Evolutionary conservation across 345 rosid genomes (phyloP).

Genomic region (Salix purpurea): DNA sequence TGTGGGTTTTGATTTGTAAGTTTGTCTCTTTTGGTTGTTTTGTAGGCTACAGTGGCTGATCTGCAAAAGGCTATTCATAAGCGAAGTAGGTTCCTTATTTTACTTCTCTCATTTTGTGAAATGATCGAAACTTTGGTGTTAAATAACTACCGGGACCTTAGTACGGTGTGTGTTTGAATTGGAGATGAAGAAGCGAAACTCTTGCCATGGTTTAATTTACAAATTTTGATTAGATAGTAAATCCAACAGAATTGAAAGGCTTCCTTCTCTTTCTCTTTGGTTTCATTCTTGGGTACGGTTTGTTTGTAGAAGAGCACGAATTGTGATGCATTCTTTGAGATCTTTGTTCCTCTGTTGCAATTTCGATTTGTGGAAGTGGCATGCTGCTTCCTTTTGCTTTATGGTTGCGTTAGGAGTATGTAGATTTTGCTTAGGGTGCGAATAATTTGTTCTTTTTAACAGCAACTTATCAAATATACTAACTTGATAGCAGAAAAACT

Average conservation of each 20-base stretch:
- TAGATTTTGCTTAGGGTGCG: neutral
- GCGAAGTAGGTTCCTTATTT: constrained; percentile 49
- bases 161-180: neutral
- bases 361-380: neutral
- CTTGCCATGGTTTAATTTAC: neutral
- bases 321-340: neutral
- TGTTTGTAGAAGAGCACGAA: neutral
- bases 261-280: neutral
- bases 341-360: neutral
- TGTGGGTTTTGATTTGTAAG: neutral
- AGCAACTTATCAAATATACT: neutral
- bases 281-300: neutral
- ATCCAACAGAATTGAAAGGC: neutral
- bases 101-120: neutral
- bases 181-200: neutral
- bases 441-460: neutral
- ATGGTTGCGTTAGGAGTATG: neutral
- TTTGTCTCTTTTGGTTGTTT: constrained; percentile 6
- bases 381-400: neutral
- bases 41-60: constrained; percentile 87
- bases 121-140: neutral
- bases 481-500: neutral
- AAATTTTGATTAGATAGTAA: neutral
- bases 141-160: neutral
- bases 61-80: constrained; percentile 84